Percentiles rank a stretch among this genome's conserved stretches.
These are phyloP conservation scores for Pezicula radicicola DNA, from an alignment of 2,329 filamentous ascomycete genomes.

Conservation along the genomic window DNA sequence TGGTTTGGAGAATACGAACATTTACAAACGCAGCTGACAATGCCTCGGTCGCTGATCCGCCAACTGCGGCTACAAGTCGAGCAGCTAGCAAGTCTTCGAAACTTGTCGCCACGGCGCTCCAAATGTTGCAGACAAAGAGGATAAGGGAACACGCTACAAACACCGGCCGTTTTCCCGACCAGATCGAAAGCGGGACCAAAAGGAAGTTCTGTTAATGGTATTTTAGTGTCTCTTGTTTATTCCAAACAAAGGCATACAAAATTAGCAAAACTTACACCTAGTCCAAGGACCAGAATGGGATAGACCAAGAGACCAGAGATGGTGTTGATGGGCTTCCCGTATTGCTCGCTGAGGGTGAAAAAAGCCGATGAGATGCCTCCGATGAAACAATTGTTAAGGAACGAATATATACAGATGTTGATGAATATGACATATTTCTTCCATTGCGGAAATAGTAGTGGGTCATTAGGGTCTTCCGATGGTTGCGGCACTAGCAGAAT, in stretches of 20 bases:
- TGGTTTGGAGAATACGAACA: too few relatives aligned
- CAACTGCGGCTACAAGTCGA: slow-evolving; percentile 42
- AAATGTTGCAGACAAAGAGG: slow-evolving; percentile 36
- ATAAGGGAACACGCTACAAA: slow-evolving; percentile 39
- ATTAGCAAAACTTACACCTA: too few relatives aligned
- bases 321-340: slow-evolving; percentile 37
- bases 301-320: slow-evolving; percentile 42
- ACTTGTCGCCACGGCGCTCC: slow-evolving; percentile 38
- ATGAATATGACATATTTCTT: slow-evolving; percentile 42
- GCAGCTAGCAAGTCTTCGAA: slow-evolving; percentile 42
- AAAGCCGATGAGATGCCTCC: slow-evolving; percentile 43
- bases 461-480: slow-evolving; percentile 44
- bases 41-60: slow-evolving; percentile 41
- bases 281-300: slow-evolving; percentile 38
- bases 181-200: slow-evolving; percentile 45
- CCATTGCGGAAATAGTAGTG: slow-evolving; percentile 41
- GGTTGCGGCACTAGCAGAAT: slow-evolving; percentile 41
- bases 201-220: slow-evolving; percentile 49
- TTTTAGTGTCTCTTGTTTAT: too few relatives aligned
- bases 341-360: slow-evolving; percentile 38
- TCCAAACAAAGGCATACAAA: too few relatives aligned
- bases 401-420: slow-evolving; percentile 41
- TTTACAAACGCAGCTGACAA: slow-evolving; percentile 29
- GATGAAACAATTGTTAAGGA: slow-evolving; percentile 42
- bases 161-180: slow-evolving; percentile 42